A percentile compares a stretch with the other conserved stretches of the same genome.
phyloP scores from a whole-genome alignment of 2,329 filamentous ascomycete species.

The Stagonosporopsis chrysanthemi region DNA sequence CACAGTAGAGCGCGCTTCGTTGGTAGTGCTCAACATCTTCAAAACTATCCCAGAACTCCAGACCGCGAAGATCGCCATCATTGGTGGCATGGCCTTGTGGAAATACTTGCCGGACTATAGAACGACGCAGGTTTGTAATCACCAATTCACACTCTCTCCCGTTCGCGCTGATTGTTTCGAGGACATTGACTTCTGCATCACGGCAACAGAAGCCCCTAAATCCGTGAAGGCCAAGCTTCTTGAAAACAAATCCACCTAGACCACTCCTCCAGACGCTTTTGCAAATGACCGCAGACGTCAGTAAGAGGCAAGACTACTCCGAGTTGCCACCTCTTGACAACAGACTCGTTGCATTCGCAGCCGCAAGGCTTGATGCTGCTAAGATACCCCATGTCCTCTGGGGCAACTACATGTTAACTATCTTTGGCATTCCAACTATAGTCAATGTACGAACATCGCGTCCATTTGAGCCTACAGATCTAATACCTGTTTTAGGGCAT shows the following conservation, averaged over 20 bases:
- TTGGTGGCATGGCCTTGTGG: too few relatives aligned
- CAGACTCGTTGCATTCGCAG: constrained; percentile 10
- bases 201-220: too few relatives aligned
- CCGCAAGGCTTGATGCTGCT: constrained; percentile 11
- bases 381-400: constrained; percentile 9
- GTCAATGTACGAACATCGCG: constrained; percentile 3
- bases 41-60: too few relatives aligned
- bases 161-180: too few relatives aligned
- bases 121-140: too few relatives aligned
- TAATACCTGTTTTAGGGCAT: constrained; percentile 6
- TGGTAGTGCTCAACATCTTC: too few relatives aligned
- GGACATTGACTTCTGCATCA: too few relatives aligned
- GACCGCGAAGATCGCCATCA: too few relatives aligned
- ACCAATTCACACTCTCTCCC: too few relatives aligned
- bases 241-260: neutral
- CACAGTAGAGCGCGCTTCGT: neutral
- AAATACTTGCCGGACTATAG: too few relatives aligned
- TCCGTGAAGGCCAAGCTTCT: too few relatives aligned
- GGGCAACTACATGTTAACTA: constrained; percentile 10
- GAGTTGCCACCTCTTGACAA: constrained; percentile 7
- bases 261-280: neutral
- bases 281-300: constrained; percentile 4
- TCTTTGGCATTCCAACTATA: constrained; percentile 9
- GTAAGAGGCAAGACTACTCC: constrained; percentile 4
- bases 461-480: constrained; percentile 6